Base-by-base conservation (phyloP, 2,329 filamentous ascomycete species). In the Aspergillus luchuensis region DNA sequence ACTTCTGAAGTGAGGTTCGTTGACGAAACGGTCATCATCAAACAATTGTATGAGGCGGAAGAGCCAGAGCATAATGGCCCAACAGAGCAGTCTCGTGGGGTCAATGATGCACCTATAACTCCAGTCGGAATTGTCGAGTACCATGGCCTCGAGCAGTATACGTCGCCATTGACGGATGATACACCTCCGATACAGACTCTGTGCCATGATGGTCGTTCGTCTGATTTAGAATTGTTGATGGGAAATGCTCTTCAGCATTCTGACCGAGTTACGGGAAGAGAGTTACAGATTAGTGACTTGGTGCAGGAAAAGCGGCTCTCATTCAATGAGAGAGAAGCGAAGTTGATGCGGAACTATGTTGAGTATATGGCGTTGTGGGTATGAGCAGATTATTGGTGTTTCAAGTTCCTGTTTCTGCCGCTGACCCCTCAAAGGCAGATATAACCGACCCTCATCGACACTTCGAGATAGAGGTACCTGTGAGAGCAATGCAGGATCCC, bases 281-380 rank as follows among this genome's bases (percentile, higher is more conserved):
- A 19, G 5, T 25, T 4, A 13, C 3, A 38, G 6, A 19, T 28
- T 13, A 28, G 2, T 21, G 4, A 3, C 4, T 45, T 48, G 49
- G 10, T 17, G 6, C n/a, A 15, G 36, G 15, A 45, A 19, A 13
- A 5, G 7, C 7, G 21, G 13, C 15, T 30, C 6, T 33, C 47
- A 2, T 60, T 69, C 4, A 69, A 59, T 13, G 61, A 61, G 23
- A 57, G 69, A 25, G 67, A 70, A 47, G 67, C 69, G 4, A 57
- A 58, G 2, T 30, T 72, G 19, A 63, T 72, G 52, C 63, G 70
- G 2, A 72, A 74, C 30, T 76, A 71, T 56, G 67, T 73, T 15
- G 70, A 74, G 45, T 71, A 74, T 13, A 70, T 76, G 57, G 74
- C 71, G 3, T 64, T 71, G 6, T 74, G 73, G 72, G 70, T 75